Conservation (phyloP, 176 grass and related monocot species). For the Paspalum vaginatum region DNA sequence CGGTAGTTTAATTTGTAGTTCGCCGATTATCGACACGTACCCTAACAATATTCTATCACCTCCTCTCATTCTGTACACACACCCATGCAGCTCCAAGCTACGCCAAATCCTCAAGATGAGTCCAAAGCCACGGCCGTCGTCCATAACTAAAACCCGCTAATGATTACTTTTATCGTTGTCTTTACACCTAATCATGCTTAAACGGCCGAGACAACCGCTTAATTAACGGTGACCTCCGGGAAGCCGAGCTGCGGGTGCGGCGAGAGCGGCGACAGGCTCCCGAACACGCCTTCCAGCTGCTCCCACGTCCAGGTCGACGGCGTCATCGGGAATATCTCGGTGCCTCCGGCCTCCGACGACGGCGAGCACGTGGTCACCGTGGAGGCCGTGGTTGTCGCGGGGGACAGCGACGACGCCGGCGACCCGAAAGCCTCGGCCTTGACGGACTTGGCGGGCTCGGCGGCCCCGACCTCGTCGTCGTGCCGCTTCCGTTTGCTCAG, state of each 20-base stretch:
- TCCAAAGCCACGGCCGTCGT: conserved; percentile 52
- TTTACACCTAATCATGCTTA: conserved; percentile 37
- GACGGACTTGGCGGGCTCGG: conserved; percentile 6
- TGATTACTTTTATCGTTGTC: conserved; percentile 28
- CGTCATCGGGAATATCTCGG: conserved; percentile 41
- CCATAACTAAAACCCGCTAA: conserved; percentile 44
- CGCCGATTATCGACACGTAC: background rate
- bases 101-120: conserved; percentile 37
- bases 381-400: conserved; percentile 29
- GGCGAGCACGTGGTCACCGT: conserved; percentile 43
- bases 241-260: conserved; percentile 52
- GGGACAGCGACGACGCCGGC: conserved; percentile 2
- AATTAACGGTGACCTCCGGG: conserved; percentile 55
- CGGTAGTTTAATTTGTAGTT: background rate
- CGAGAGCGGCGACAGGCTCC: conserved; percentile 54
- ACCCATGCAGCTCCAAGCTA: conserved; percentile 41
- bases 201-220: background rate
- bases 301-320: conserved; percentile 53
- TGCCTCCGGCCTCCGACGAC: conserved; percentile 14
- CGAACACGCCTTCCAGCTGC: conserved; percentile 46
- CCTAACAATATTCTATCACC: conserved; percentile 42
- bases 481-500: conserved; percentile 40
- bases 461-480: conserved; percentile 14
- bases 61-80: conserved; percentile 29
- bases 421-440: conserved; percentile 38